These are phyloP conservation scores for Plicaturopsis crispa DNA, from an alignment of 768 basidiomycete genomes.

Conservation along the genomic window DNA sequence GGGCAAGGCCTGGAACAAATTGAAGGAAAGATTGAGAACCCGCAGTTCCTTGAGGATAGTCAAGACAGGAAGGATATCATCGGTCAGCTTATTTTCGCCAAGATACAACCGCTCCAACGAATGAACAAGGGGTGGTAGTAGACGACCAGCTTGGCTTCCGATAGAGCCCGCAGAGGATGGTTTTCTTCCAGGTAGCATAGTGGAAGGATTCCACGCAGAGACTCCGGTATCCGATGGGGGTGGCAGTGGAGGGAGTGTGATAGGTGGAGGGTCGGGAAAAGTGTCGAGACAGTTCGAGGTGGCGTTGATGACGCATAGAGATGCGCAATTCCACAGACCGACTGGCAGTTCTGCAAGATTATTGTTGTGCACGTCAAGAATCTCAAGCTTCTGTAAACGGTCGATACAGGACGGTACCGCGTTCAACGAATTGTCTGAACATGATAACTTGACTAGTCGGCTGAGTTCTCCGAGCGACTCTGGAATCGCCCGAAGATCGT, in stretches of 20 bases:
- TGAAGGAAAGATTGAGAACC: conserved; percentile 90
- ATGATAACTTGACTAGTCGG: conserved; percentile 66
- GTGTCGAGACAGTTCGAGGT: conserved; percentile 79
- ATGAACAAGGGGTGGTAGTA: conserved; percentile 52
- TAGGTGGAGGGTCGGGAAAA: conserved; percentile 59
- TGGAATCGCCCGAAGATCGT: conserved; percentile 78
- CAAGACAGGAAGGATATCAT: conserved; percentile 70
- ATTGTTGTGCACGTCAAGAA: conserved; percentile 88
- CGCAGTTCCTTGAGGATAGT: conserved; percentile 70
- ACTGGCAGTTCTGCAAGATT: conserved; percentile 69
- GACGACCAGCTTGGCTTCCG: conserved; percentile 11
- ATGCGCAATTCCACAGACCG: conserved; percentile 78
- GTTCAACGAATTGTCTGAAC: conserved; percentile 86
- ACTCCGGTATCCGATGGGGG: conserved; percentile 15
- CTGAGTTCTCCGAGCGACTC: conserved; percentile 72
- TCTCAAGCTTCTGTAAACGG: conserved; percentile 61
- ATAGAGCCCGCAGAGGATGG: conserved; percentile 26
- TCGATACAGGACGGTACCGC: conserved; percentile 73
- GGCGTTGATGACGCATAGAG: conserved; percentile 67
- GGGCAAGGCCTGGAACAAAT: conserved; percentile 87
- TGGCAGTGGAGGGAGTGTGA: conserved; percentile 18
- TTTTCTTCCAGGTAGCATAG: conserved; percentile 30
- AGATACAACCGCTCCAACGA: conserved; percentile 77
- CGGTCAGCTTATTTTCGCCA: conserved; percentile 82
- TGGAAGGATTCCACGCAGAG: conserved; percentile 10